phyloP scores from a whole-genome alignment of 2,329 filamentous ascomycete genomes.

The Colletotrichum tabaci region DNA sequence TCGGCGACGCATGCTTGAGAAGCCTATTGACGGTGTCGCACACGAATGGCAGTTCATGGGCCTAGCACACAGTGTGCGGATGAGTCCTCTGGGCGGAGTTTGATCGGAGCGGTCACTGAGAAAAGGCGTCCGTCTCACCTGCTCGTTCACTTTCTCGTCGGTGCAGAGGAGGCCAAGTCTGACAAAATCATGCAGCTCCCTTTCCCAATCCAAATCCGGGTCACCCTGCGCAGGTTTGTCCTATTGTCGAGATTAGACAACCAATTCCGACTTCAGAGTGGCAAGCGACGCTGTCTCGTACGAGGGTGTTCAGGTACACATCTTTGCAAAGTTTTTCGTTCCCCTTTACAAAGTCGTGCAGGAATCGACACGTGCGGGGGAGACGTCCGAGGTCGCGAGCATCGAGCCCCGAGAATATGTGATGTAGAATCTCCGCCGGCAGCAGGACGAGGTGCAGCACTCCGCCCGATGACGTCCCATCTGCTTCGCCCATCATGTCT shows the following conservation, averaged over 20 bases:
- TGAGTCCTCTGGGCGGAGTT: neutral
- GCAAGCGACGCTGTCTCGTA: constrained; percentile 51
- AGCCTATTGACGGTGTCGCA: constrained; percentile 61
- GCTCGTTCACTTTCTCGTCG: constrained; percentile 50
- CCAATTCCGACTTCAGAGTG: neutral
- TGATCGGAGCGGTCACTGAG: neutral
- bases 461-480: constrained; percentile 8
- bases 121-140: constrained; percentile 52
- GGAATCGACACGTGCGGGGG: constrained; percentile 64
- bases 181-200: constrained; percentile 60
- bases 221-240: constrained; percentile 52
- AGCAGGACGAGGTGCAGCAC: constrained; percentile 51
- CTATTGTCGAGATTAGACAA: constrained; percentile 43
- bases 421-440: constrained; percentile 75
- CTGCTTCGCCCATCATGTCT: constrained; percentile 9
- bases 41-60: constrained; percentile 64
- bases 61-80: constrained; percentile 48
- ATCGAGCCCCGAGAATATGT: constrained; percentile 70
- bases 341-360: constrained; percentile 69
- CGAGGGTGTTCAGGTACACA: constrained; percentile 72
- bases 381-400: constrained; percentile 70
- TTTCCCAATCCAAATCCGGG: constrained; percentile 60
- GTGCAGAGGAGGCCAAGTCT: constrained; percentile 61
- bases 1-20: constrained; percentile 60
- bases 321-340: constrained; percentile 74